Evolutionary conservation across 2,329 filamentous ascomycete species (phyloP), one percentile per base, ranked within the genome.

Genomic region (Fusarium foetens): DNA sequence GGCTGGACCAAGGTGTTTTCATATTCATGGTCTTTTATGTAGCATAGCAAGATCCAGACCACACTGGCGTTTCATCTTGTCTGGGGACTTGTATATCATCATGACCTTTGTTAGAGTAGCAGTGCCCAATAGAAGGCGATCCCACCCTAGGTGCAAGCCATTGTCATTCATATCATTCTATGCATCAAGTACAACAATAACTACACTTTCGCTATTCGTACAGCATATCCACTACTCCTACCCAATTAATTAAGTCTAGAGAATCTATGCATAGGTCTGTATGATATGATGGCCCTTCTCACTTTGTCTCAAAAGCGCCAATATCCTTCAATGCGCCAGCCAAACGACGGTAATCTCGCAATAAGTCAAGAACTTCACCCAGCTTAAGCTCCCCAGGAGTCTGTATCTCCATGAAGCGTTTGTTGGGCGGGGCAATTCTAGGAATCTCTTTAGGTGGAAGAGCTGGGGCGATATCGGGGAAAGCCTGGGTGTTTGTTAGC

Each of bases 311-410:
- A 76, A 92, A 90, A 14, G 89, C 90, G 25, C 86, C 89, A 78
- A 89, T 82, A 53, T 90, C 88, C 75, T 89, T 89, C 63, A 95
- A 79, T 13, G 88, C 88, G 33, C 85, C 85, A 0, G 92, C 92
- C 51, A 95, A 82, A 58, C 93, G 85, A 75, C 93, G 89, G 77
- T 95, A 95, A 79, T 95, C 93, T 61, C 89, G 86, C 27, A 95
- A 81, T 53, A 95, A 82, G 62, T 92, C 89, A 29, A 92, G 82
- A 23, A 95, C 90, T 76, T 95, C 93, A n/a, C 90, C 88, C 31
- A 95, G 83, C 61, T 86, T 90, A 33, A 95, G 84, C 51, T 95
- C 93, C 1, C 87, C 87, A 0, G 91, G 90, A 77, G 91, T 91
- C 75, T 92, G 86, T 62, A 92, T 80, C 74, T 94, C 91, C 83